Conservation (phyloP, 2,329 filamentous ascomycete genomes). For the Epicoccum nigrum region DNA sequence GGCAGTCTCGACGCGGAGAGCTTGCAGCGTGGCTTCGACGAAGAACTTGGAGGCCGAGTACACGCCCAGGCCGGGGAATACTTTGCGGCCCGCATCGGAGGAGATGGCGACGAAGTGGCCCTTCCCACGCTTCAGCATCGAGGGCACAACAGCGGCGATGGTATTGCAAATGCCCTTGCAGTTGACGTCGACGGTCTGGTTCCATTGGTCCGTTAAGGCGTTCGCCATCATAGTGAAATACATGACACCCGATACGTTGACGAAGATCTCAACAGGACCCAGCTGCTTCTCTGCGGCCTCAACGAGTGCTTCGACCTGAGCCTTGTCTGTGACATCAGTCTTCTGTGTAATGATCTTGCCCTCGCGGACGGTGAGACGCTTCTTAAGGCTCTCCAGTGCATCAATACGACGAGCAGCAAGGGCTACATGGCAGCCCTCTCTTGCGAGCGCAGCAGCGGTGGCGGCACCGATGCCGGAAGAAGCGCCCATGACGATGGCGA, state of each 20-base stretch:
- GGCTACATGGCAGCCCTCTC: slow-evolving; percentile 73
- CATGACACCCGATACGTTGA: slow-evolving; percentile 83
- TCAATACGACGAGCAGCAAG: slow-evolving; percentile 74
- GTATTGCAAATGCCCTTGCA: slow-evolving; percentile 82
- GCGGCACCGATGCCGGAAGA: slow-evolving; percentile 82
- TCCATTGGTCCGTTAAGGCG: slow-evolving; percentile 74
- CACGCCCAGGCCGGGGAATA: slow-evolving; percentile 80
- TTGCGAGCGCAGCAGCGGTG: slow-evolving; percentile 70
- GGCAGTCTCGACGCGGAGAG: slow-evolving; percentile 75
- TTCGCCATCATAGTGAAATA: slow-evolving; percentile 90
- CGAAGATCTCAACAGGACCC: slow-evolving; percentile 77
- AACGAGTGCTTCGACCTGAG: slow-evolving; percentile 71
- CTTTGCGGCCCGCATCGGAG: slow-evolving; percentile 80
- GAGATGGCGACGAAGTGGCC: slow-evolving; percentile 83
- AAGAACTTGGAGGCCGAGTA: slow-evolving; percentile 88
- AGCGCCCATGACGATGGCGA: slow-evolving; percentile 79
- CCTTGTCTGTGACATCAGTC: slow-evolving; percentile 74
- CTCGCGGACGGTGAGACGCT: slow-evolving; percentile 61
- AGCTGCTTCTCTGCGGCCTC: slow-evolving; percentile 64
- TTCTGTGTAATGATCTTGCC: slow-evolving; percentile 71
- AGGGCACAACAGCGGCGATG: slow-evolving; percentile 70
- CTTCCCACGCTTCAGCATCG: slow-evolving; percentile 70
- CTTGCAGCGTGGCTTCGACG: slow-evolving; percentile 80
- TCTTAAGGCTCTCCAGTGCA: slow-evolving; percentile 70
- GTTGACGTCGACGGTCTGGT: slow-evolving; percentile 82